Evolutionary conservation across 2,329 filamentous ascomycete genomes (phyloP), one percentile per base, ranked within the genome.

Genomic region (Didymella segeticola): DNA sequence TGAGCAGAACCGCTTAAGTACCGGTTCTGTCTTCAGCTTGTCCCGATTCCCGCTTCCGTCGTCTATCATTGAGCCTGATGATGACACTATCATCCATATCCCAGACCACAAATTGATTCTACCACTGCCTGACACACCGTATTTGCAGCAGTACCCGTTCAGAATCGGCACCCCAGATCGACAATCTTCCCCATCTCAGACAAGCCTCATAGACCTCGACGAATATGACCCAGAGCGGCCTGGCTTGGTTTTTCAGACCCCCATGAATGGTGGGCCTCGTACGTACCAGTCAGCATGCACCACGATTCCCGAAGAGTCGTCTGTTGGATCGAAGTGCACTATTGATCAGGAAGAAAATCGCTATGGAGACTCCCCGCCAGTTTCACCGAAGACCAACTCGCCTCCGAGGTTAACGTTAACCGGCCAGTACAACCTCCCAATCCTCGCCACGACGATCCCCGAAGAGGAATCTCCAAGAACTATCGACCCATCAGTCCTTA

Each of bases 11-110:
- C 62, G 66, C 8, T 12, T 68, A 22, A 74, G 70, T 37, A 62
- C 47, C 5, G 59, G 63, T 9, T 71, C 69, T 10, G 48, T 69
- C 2, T 70, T 75, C 57, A 74, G 63, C 43, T 73, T 78, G 37
- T 72, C 74, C 2, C 69, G 50, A 4, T 75, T 79, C 79, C 89
- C 93, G 75, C 96, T 79, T 7, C 87, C 86, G 76, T 96, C 92
- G 78, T 91, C 96, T 71, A 86, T 91, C 9, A 89, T 93, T 68
- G 96, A 97, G 59, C 95, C 72, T 9, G 73, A 77, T 23, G 80
- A 78, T 5, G 1, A 79, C n/a, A 87, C 81, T 22, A 72, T 82
- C 1, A 86, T 89, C 61, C 83, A 52, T 42, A 3, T 42, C 34
- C 41, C 57, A 6, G 47, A 60, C 11, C 46, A 46, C n/a, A 47